Evolutionary conservation across 2,329 filamentous ascomycete species (phyloP), one percentile per base, ranked within the genome.

Genomic region (Phaeoacremonium minimum): DNA sequence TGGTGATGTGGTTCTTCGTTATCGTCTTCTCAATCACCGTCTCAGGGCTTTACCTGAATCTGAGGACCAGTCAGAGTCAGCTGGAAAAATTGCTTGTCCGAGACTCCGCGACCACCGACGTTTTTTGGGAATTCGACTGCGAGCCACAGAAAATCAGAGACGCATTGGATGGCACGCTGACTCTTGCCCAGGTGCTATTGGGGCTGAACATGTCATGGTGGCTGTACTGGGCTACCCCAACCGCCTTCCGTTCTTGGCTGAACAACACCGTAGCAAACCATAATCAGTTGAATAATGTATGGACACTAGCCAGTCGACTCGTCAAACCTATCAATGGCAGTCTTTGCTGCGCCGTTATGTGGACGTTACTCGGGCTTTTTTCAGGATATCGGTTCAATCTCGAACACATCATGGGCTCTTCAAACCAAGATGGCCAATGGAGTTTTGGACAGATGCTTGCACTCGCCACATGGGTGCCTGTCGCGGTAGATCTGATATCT

Each of bases 331-430:
- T 43, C 11, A 45, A 52, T 26, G 45, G 44, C 4, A 9, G 38
- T 3, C 1, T 48, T 8, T 50, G 48, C 31, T 30, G 45, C 7
- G 16, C 40, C 12, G 12, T 49, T 17, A 56, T 56, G 45, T 59
- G 56, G 56, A 35, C 42, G 4, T 48, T 55, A 18, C 35, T 59
- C 11, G 48, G 29, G 13, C 36, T 54, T 5, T 58, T 56, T 29
- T 43, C 49, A 2, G 30, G 31, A 5, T 57, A 56, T 37, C 41
- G 55, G 7, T 26, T 32, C 18, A 30, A 28, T 4, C 38, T 52
- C 5, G 33, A 45, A 15, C 8, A 35, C 3, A 13, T 20, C 0
- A 41, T 52, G 12, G 45, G 45, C 12, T 20, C 33, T 8, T 28
- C 42, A 7, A 47, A 53, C 32, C 35, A 44, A 18, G 44, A 55